These are phyloP conservation scores for Ascochyta fabae DNA, from an alignment of 2,329 filamentous ascomycete species.

Conservation along the genomic window DNA sequence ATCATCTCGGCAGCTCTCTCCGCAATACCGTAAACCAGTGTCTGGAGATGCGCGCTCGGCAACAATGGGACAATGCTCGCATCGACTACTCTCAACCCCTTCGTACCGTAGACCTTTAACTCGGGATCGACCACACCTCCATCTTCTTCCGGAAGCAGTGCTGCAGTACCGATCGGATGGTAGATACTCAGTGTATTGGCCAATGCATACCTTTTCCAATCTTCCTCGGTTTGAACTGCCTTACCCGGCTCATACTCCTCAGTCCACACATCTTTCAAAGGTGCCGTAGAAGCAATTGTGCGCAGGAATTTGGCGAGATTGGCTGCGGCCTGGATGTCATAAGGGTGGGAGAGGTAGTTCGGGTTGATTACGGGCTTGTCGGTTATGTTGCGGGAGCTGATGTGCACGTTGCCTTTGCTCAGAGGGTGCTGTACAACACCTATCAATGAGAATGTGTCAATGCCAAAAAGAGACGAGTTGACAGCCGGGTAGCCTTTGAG, in stretches of 20 bases:
- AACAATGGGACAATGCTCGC: slow-evolving; percentile 38
- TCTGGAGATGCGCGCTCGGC: slow-evolving; percentile 36
- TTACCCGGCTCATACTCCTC: slow-evolving; percentile 41
- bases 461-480: slow-evolving; percentile 36
- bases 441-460: slow-evolving; percentile 44
- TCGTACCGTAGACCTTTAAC: slow-evolving; percentile 31
- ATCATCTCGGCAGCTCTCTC: slow-evolving; percentile 36
- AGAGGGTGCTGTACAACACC: slow-evolving; percentile 46
- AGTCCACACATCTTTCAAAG: slow-evolving; percentile 38
- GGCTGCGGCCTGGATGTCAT: slow-evolving; percentile 33
- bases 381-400: slow-evolving; percentile 29
- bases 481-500: slow-evolving; percentile 42
- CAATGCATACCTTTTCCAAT: slow-evolving; percentile 30
- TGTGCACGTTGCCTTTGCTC: slow-evolving; percentile 37
- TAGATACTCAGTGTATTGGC: slow-evolving; percentile 35
- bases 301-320: slow-evolving; percentile 38
- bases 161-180: slow-evolving; percentile 48
- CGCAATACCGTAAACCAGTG: slow-evolving; percentile 39
- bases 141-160: slow-evolving; percentile 31
- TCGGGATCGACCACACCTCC: slow-evolving; percentile 33
- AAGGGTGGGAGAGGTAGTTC: slow-evolving; percentile 37
- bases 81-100: slow-evolving; percentile 37
- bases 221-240: slow-evolving; percentile 34
- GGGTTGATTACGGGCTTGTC: slow-evolving; percentile 38
- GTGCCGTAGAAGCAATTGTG: slow-evolving; percentile 26